Base-by-base conservation (phyloP, 2,329 filamentous ascomycete genomes). In the Botrytis cinerea region DNA sequence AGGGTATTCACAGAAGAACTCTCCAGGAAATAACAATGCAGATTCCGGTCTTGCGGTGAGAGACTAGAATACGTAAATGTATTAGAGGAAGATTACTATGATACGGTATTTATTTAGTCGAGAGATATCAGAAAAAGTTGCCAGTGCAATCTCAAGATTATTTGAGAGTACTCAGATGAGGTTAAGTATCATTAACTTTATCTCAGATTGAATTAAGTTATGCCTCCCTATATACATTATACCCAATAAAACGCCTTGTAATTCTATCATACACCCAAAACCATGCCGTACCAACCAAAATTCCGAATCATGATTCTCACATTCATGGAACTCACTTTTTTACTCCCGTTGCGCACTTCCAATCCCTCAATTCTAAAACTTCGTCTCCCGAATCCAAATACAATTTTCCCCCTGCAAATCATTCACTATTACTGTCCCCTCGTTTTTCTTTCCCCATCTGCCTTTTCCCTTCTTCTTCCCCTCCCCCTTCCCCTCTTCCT, bases 391-490 rank as follows among this genome's bases (percentile, higher is more conserved):
- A 25, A 43, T 20, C 71, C 62, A 73, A 28, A 73, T 61, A 43
- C 51, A 59, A 59, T 68, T 70, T 54, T 75, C 75, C 2, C 75
- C 75, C 20, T 77, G 76, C 35, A 76, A 46, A 70, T 79, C 48
- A 2, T 16, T 73, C 20, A 78, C 72, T 40, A 69, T 60, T 8
- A 78, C 2, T 0, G 14, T 32, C 16, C 51, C 51, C 6, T 57
- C 51, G 16, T 72, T 75, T 18, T 74, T 87, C 77, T 57, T 57
- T 7, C 51, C 51, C 51, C 51, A 57, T 18, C 89, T 84, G 51
- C 91, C 81, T 77, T 82, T 84, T 1, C 88, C 87, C 38, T 86
- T 88, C 73, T 89, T 87, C 8, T 28, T 16, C 14, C 45, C 45
- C 18, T 43, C n/a, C 14, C 57, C 57, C 14, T 76, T 76, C 25